phyloP scores from a whole-genome alignment of 2,329 filamentous ascomycete genomes.

The Ceratocystis cacaofunesta region DNA sequence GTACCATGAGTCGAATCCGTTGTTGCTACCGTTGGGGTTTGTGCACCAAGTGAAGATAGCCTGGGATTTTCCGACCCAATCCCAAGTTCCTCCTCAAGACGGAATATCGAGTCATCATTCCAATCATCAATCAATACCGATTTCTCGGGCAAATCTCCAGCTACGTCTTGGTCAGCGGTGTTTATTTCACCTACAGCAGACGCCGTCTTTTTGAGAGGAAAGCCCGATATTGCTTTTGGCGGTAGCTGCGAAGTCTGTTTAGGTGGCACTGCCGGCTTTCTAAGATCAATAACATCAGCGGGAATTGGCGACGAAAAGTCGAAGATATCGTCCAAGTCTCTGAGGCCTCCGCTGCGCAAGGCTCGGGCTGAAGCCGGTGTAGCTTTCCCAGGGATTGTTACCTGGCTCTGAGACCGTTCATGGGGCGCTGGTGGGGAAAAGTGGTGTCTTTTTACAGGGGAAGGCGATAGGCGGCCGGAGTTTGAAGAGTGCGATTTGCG shows the following conservation, averaged over 20 bases:
- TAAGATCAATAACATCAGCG: background rate
- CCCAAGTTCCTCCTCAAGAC: background rate
- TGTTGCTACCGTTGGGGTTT: background rate
- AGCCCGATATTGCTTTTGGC: background rate
- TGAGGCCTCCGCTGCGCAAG: background rate
- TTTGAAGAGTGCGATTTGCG: background rate
- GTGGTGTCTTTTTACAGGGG: background rate
- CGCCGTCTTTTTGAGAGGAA: background rate
- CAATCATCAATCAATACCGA: conserved; percentile 1
- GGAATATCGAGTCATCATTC: conserved; percentile 7
- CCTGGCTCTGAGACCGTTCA: background rate
- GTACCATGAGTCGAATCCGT: background rate
- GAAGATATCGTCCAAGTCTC: background rate
- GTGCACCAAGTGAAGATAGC: background rate
- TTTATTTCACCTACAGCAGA: background rate
- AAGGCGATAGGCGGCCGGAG: background rate
- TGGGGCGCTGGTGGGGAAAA: background rate
- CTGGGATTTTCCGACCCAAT: background rate
- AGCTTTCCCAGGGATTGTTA: background rate
- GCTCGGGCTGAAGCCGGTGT: background rate
- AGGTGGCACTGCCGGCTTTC: background rate
- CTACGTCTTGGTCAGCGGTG: background rate
- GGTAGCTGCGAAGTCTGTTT: background rate
- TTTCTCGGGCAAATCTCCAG: background rate
- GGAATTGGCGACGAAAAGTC: background rate